Evolutionary conservation across 2,329 filamentous ascomycete genomes (phyloP), one percentile per base, ranked within the genome.

Genomic region (Colletotrichum lindemuthianum): DNA sequence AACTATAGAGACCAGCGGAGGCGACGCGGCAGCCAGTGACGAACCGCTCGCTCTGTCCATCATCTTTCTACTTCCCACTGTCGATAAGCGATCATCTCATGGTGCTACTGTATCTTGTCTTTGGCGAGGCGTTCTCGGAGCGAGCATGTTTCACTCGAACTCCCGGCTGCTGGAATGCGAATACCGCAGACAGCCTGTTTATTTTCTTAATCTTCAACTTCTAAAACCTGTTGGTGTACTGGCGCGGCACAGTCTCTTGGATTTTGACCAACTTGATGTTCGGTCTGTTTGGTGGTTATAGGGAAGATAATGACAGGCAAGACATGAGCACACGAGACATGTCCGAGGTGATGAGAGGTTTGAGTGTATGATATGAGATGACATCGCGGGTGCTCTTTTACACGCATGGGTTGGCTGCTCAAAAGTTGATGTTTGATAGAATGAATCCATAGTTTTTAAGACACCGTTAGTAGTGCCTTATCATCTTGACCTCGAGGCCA

Each of bases 1-100:
- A 65, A 52, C 51, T 65, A 65, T 45, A 61, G 58, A 40, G 61
- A 65, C 40, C 58, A 61, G 8, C 51, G 59, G 36, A 58, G 61
- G 36, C 61, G 61, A 11, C 51, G 61, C 6, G 61, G 61, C 36
- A 65, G 61, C 47, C 61, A 65, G 41, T 65, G 37, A 53, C 48
- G 34, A 11, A 16, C 2, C 1, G 5, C 11, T 51, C 15, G 2
- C 5, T 24, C 24, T n/a, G 9, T 43, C 11, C n/a, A 36, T 6
- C n/a, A 37, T 8, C n/a, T 16, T 60, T 43, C 11, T 54, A n/a
- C 16, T 16, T 15, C 16, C 16, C 36, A 11, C 41, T 24, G 33
- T 9, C 11, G 36, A 36, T 16, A 43, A 50, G 57, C 61, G 58
- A 61, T 15, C 41, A 55, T 57, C 10, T 37, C 32, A 33, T 45